Conservation (phyloP, 2,329 filamentous ascomycete genomes). For the Hypomyces rosellus region DNA sequence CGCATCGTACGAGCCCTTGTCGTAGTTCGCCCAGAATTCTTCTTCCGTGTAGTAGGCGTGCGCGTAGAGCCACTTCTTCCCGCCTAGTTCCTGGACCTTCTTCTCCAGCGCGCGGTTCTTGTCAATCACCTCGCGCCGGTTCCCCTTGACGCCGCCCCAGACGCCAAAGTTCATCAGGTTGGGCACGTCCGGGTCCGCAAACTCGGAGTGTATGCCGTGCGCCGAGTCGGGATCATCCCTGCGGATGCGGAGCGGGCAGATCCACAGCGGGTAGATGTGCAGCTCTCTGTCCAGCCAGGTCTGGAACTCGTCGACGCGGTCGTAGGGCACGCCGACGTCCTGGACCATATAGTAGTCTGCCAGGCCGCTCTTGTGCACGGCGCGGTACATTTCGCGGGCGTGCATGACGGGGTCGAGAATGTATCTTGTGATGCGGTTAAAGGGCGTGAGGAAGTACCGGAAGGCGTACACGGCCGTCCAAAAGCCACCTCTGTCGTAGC, state of each 20-base stretch:
- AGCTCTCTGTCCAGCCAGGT: slow-evolving; percentile 41
- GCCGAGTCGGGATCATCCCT: slow-evolving; percentile 35
- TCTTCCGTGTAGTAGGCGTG: slow-evolving; percentile 62
- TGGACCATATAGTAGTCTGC: slow-evolving; percentile 58
- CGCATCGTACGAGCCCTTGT: slow-evolving; percentile 51
- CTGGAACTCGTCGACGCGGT: slow-evolving; percentile 37
- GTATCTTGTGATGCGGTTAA: slow-evolving; percentile 56
- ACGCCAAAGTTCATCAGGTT: slow-evolving; percentile 56
- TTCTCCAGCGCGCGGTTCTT: slow-evolving; percentile 56
- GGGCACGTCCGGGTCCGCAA: slow-evolving; percentile 31
- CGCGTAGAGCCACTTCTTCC: slow-evolving; percentile 66
- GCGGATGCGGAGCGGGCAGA: slow-evolving; percentile 45
- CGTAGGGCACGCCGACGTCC: slow-evolving; percentile 51
- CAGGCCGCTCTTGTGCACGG: slow-evolving; percentile 55
- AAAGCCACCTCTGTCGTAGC: slow-evolving; percentile 64
- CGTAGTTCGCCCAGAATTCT: slow-evolving; percentile 63
- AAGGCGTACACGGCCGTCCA: slow-evolving; percentile 61
- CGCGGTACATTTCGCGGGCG: slow-evolving; percentile 59
- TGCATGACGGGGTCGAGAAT: slow-evolving; percentile 57
- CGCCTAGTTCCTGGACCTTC: slow-evolving; percentile 51
- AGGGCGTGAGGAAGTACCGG: slow-evolving; percentile 57
- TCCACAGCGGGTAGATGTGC: slow-evolving; percentile 49
- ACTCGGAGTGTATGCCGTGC: slow-evolving; percentile 43
- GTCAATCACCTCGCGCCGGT: slow-evolving; percentile 40
- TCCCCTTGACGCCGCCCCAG: slow-evolving; percentile 46